Evolutionary conservation across 371 early-diverging fungal genomes (phyloP).

Genomic region (Dinochytrium kinnereticum): DNA sequence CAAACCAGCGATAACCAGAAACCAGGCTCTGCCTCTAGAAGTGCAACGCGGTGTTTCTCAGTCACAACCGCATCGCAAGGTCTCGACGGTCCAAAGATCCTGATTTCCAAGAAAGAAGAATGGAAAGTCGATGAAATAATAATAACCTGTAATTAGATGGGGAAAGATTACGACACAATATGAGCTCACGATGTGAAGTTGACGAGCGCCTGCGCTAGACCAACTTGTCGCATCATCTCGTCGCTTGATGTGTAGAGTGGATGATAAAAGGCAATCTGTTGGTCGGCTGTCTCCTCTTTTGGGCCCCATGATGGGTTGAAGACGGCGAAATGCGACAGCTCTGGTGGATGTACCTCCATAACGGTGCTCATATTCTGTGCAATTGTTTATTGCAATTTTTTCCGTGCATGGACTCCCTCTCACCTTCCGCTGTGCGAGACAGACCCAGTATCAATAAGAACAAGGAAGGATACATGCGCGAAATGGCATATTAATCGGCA

Average conservation of each 20-base stretch:
- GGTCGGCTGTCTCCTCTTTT: slow-evolving; percentile 69
- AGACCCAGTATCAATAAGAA: too few species aligned
- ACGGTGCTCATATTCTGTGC: too few species aligned
- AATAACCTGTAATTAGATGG: too few species aligned
- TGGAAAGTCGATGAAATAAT: too few species aligned
- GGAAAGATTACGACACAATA: too few species aligned
- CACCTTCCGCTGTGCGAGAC: too few species aligned
- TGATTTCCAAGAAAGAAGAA: slow-evolving; percentile 25
- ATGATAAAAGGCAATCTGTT: slow-evolving; percentile 79
- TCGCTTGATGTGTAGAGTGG: slow-evolving; percentile 60
- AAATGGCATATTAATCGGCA: too few species aligned
- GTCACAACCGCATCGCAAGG: slow-evolving; percentile 74
- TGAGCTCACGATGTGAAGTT: slow-evolving; percentile 78
- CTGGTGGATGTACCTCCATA: too few species aligned
- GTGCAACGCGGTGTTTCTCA: slow-evolving; percentile 70
- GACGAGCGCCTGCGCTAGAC: slow-evolving; percentile 79
- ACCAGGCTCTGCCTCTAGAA: slow-evolving; percentile 72
- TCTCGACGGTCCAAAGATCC: slow-evolving; percentile 68
- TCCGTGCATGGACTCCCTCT: too few species aligned
- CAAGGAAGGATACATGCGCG: too few species aligned
- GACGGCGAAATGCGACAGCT: slow-evolving; percentile 43
- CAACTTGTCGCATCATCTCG: slow-evolving; percentile 81
- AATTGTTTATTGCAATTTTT: too few species aligned
- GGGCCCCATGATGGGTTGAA: slow-evolving; percentile 77
- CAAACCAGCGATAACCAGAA: slow-evolving; percentile 75